These are phyloP conservation scores for Pogostemon cablin DNA, from an alignment of 257 asterid species.

Conservation along the genomic window DNA sequence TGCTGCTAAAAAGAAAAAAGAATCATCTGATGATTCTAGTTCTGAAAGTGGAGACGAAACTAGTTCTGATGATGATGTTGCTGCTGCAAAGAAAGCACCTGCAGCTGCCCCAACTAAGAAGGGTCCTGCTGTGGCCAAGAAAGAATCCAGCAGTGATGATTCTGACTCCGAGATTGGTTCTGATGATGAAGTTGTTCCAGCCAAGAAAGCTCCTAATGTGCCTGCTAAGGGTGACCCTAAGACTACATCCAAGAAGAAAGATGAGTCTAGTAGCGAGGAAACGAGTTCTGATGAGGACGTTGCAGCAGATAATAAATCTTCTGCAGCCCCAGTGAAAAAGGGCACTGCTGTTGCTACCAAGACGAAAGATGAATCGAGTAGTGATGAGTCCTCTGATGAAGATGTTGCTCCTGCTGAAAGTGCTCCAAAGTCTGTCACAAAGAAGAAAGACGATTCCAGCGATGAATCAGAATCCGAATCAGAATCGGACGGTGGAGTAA, in stretches of 20 bases:
- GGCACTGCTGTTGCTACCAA: slow-evolving; percentile 29
- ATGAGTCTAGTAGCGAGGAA: slow-evolving; percentile 26
- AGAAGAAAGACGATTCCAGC: slow-evolving; percentile 32
- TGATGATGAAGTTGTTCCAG: background rate
- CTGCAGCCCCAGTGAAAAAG: slow-evolving; percentile 30
- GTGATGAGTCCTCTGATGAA: slow-evolving; percentile 35
- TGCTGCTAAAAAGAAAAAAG: slow-evolving; percentile 33
- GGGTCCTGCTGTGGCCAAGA: background rate
- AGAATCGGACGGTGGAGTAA: slow-evolving; percentile 42
- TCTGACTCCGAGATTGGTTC: too few relatives aligned
- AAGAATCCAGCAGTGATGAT: background rate
- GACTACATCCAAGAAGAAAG: too few relatives aligned
- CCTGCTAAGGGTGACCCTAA: slow-evolving; percentile 15
- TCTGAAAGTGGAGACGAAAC: slow-evolving; percentile 32
- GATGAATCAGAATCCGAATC: slow-evolving; percentile 39
- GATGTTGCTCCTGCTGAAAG: slow-evolving; percentile 21
- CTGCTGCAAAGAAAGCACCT: slow-evolving; percentile 34
- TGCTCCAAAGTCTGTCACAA: background rate
- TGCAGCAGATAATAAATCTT: slow-evolving; percentile 36
- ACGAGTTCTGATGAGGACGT: slow-evolving; percentile 49
- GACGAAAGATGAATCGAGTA: slow-evolving; percentile 36
- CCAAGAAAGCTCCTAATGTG: slow-evolving; percentile 9
- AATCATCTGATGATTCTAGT: slow-evolving; percentile 45
- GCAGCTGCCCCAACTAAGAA: background rate
- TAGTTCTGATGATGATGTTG: slow-evolving; percentile 38